Base-by-base conservation (phyloP, 805 yeast species). In the Saccharomycopsis sp. region DNA sequence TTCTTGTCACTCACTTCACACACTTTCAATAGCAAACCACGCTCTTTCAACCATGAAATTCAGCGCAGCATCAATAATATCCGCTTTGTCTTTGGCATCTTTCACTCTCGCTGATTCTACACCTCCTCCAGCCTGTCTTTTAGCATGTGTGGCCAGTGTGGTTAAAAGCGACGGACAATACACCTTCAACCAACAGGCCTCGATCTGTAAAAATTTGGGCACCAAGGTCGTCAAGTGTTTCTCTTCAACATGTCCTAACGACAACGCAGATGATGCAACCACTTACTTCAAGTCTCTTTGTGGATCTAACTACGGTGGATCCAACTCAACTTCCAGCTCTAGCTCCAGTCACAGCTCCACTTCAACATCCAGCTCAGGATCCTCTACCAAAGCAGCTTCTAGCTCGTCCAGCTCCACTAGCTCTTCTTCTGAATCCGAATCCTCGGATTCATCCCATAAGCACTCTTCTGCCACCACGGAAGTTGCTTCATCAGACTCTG, bases 51-150 rank as follows among this genome's bases (percentile, higher is more conserved):
- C 12, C 5, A 44, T 44, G 48, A 44, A 44, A 12, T 44, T 44
- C 48, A 18, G 48, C 21, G 12, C 21, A 12, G 18, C 21, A 16
- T 44, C 48, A 16, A 12, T 44, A 44, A 44, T 44, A 44, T 44
- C 48, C 5, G 48, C 16, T 44, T 18, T 44, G 21, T 44, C 48
- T 44, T 44, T 44, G 21, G 18, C 48, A 4, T 44, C 48, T 12
- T 44, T 44, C 21, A 69, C 58, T 50, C 78, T 79, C 34, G 80
- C 82, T 51, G 37, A 29, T 12, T 29, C 37, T 12, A 85, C 88
- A 56, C 77, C 92, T 57, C 94, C 97, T 54, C 97, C 97, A 61
- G 97, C 97, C 44, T 91, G 97, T 77, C 74, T 91, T 64, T 77
- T 91, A 70, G 95, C 96, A 47, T 90, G 97, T 80, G 92, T 88